These are phyloP conservation scores for Sclerotinia trifoliorum DNA, from an alignment of 2,329 filamentous ascomycete species.

Conservation along the genomic window DNA sequence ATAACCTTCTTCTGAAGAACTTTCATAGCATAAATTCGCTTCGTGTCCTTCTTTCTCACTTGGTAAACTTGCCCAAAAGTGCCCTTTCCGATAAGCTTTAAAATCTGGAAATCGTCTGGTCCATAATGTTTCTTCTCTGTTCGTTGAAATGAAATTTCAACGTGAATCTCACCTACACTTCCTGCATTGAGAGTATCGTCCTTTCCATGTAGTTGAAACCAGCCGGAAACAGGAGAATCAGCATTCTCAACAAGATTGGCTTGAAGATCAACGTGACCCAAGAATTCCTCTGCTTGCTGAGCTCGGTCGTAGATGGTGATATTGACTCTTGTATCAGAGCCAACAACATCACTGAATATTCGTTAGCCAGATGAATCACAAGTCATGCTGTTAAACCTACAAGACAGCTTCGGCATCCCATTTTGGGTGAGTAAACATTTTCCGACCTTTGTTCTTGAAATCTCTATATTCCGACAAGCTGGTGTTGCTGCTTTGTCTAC, in stretches of 20 bases:
- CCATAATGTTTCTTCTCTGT: constrained; percentile 89
- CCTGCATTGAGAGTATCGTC: constrained; percentile 59
- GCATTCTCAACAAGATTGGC: constrained; percentile 64
- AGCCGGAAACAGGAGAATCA: constrained; percentile 72
- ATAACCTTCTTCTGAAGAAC: constrained; percentile 99
- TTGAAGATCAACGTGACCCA: constrained; percentile 84
- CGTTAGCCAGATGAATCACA: constrained; percentile 26
- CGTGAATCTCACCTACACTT: constrained; percentile 78
- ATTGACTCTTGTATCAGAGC: constrained; percentile 84
- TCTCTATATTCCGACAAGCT: constrained; percentile 68
- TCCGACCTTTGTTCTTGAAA: constrained; percentile 55
- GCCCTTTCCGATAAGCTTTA: constrained; percentile 95
- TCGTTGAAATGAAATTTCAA: constrained; percentile 82
- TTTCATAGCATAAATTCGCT: constrained; percentile 98
- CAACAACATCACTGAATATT: constrained; percentile 77
- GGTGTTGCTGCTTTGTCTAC: constrained; percentile 93
- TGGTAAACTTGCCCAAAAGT: constrained; percentile 99
- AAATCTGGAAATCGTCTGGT: constrained; percentile 91
- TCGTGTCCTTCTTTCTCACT: constrained; percentile 94
- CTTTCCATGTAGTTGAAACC: constrained; percentile 79
- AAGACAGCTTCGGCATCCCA: constrained; percentile 97
- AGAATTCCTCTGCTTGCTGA: constrained; percentile 79
- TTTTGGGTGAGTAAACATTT: constrained; percentile 74
- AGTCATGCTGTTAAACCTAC: constrained; percentile 55
- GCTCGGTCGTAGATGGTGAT: constrained; percentile 89